These are phyloP conservation scores for Nematodospora anomalae DNA, from an alignment of 1,139 yeast genomes.

Conservation along the genomic window DNA sequence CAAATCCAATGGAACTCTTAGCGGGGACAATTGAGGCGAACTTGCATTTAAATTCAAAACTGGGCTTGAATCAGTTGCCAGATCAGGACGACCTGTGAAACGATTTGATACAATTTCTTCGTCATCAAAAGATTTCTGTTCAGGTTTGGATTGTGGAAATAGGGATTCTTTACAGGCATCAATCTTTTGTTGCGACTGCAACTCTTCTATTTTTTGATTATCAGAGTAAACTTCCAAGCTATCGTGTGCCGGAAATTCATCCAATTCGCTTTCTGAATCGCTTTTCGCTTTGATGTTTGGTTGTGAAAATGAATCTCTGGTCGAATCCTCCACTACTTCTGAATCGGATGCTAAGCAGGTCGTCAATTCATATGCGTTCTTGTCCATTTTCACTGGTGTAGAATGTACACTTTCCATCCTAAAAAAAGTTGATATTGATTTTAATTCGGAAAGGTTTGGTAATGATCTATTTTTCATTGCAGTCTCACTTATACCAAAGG, in stretches of 20 bases:
- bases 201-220: neutral
- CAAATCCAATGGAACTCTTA: neutral
- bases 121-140: neutral
- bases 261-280: neutral
- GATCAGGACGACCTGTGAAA: neutral
- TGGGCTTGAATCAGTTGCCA: neutral
- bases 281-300: neutral
- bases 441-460: no score
- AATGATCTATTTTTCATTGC: no score
- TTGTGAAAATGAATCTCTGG: neutral
- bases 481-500: no score
- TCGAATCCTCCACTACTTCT: neutral
- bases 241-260: neutral
- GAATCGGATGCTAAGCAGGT: neutral
- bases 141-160: neutral
- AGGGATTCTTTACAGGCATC: neutral
- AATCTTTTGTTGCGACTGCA: neutral
- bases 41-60: neutral
- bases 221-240: neutral
- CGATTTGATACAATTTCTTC: neutral
- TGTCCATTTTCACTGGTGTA: neutral
- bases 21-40: neutral
- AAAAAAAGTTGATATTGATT: no score
- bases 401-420: neutral
- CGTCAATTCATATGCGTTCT: neutral